Percentiles rank a stretch among this genome's conserved stretches.
phyloP scores from a whole-genome alignment of 768 basidiomycete species.

The Russula lepida region DNA sequence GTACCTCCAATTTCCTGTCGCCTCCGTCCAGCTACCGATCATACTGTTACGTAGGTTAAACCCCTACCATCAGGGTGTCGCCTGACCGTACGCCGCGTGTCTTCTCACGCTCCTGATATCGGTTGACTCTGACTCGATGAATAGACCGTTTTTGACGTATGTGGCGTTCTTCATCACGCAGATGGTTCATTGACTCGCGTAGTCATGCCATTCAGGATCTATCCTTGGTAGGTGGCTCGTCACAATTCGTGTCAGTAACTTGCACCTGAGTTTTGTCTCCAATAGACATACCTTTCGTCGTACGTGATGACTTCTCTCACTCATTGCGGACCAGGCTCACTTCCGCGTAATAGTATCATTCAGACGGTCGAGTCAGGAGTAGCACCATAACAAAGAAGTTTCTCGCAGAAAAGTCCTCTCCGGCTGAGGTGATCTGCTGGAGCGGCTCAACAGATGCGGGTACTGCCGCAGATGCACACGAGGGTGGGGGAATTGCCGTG shows the following conservation, averaged over 20 bases:
- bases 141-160: slow-evolving; percentile 20
- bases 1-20: background rate
- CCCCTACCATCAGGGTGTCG: slow-evolving; percentile 44
- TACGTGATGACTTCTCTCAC: background rate
- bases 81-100: slow-evolving; percentile 29
- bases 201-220: slow-evolving; percentile 38
- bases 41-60: slow-evolving; percentile 20
- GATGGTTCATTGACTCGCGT: background rate
- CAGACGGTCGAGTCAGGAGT: slow-evolving; percentile 13
- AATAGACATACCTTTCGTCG: slow-evolving; percentile 14
- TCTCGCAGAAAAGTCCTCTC: slow-evolving; percentile 4
- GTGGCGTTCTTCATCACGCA: background rate
- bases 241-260: background rate
- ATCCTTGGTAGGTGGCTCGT: slow-evolving; percentile 27
- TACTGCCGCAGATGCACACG: slow-evolving; percentile 5
- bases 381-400: slow-evolving; percentile 4
- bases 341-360: slow-evolving; percentile 14
- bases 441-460: slow-evolving; percentile 19
- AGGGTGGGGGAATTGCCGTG: slow-evolving; percentile 13
- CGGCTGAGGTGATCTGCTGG: slow-evolving; percentile 22
- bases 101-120: background rate
- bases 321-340: background rate
- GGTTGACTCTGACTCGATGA: background rate
- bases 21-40: background rate
- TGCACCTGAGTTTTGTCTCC: background rate